A percentile compares a stretch with the other conserved stretches of the same genome.
These are phyloP conservation scores for Tetrahymena elliotti DNA, from an alignment of 73 alveolate genomes.

Conservation along the genomic window DNA sequence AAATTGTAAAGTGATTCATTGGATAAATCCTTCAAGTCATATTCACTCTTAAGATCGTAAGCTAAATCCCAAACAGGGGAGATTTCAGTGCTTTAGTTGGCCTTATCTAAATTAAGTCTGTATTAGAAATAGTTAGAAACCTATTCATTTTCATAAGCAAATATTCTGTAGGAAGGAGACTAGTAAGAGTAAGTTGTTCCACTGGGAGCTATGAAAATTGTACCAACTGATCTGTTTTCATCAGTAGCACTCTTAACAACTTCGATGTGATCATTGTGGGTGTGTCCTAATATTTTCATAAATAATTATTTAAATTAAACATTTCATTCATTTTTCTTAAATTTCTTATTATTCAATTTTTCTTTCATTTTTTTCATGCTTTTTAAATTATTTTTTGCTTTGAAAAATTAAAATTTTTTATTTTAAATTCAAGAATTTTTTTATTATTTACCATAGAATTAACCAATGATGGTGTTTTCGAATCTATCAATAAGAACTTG, in stretches of 20 bases:
- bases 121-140: conserved; percentile 67
- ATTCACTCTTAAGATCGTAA: conserved; percentile 6
- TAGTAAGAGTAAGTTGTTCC: conserved; percentile 65
- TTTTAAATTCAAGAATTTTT: no score
- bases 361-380: no score
- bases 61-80: conserved; percentile 25
- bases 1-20: not conserved
- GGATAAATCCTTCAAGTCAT: conserved; percentile 4
- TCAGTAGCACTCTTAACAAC: conserved; percentile 58
- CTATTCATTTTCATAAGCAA: conserved; percentile 50
- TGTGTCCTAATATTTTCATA: conserved; percentile 30
- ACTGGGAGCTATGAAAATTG: conserved; percentile 66
- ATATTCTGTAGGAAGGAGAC: conserved; percentile 79
- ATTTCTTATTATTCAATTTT: no score
- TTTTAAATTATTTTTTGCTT: no score
- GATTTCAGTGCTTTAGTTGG: not conserved
- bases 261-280: conserved; percentile 70
- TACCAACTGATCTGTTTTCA: conserved; percentile 47
- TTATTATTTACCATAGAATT: conserved; percentile 51
- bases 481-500: conserved; percentile 73
- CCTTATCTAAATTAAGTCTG: conserved; percentile 67
- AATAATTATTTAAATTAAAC: not conserved
- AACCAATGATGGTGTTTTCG: conserved; percentile 72
- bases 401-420: no score
- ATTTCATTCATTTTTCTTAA: not conserved